Conservation (phyloP, 495 filamentous ascomycete species). For the Elasticomyces elasticus region DNA sequence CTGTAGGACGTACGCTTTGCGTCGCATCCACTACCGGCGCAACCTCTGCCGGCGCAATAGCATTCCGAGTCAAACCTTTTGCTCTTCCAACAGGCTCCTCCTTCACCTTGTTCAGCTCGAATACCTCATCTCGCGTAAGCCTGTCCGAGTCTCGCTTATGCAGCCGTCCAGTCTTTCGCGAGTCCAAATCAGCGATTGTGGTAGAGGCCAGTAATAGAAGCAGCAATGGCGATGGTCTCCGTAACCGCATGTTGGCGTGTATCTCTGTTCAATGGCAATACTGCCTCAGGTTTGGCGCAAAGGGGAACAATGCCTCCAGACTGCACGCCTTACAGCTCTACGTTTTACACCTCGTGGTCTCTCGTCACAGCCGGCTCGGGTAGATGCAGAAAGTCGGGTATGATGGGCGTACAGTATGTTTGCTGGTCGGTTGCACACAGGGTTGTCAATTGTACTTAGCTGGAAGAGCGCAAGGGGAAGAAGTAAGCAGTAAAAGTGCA, state of each 20-base stretch:
- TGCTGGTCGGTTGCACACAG: background rate
- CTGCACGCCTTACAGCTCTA: background rate
- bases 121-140: slow-evolving; percentile 15
- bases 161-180: background rate
- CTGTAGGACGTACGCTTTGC: slow-evolving; percentile 18
- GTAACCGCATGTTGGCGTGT: slow-evolving; percentile 38
- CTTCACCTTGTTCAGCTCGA: slow-evolving; percentile 18
- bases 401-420: background rate
- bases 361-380: background rate
- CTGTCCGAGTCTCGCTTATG: slow-evolving; percentile 11
- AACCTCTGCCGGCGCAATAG: too few species aligned
- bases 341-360: background rate
- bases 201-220: slow-evolving; percentile 37
- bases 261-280: background rate
- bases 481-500: background rate
- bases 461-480: background rate
- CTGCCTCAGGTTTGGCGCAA: background rate
- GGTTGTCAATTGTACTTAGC: background rate
- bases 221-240: slow-evolving; percentile 35
- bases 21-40: background rate
- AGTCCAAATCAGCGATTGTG: slow-evolving; percentile 23
- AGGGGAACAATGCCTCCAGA: background rate
- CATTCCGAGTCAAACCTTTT: slow-evolving; percentile 1
- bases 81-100: slow-evolving; percentile 5
- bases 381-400: background rate